These are phyloP conservation scores for Cladosporium sp. DNA, from an alignment of 2,329 filamentous ascomycete genomes.

Conservation along the genomic window DNA sequence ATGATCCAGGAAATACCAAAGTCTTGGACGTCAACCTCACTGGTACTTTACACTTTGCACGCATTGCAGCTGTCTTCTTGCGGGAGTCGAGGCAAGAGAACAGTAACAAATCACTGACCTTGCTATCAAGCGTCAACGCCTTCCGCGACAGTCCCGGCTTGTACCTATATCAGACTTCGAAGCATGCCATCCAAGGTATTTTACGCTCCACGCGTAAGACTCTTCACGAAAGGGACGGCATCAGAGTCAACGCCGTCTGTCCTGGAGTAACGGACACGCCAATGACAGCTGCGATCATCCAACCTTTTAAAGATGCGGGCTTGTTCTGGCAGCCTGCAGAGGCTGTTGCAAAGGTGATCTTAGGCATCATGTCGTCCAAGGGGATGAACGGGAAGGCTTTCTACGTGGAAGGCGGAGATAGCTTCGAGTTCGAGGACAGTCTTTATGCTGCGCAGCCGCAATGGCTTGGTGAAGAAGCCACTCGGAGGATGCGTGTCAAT, in stretches of 20 bases:
- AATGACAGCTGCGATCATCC: constrained; percentile 20
- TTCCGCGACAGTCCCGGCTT: constrained; percentile 52
- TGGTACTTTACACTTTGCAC: constrained; percentile 49
- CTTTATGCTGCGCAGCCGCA: constrained; percentile 43
- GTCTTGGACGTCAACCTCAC: constrained; percentile 51
- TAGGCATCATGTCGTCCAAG: constrained; percentile 34
- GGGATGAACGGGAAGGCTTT: constrained; percentile 44
- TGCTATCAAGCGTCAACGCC: constrained; percentile 50
- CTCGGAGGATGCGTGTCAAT: constrained; percentile 28
- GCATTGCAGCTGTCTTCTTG: constrained; percentile 53
- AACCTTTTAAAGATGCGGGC: constrained; percentile 23
- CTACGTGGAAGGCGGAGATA: constrained; percentile 47
- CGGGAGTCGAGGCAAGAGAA: constrained; percentile 36
- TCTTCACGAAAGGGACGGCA: constrained; percentile 27
- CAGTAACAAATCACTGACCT: constrained; percentile 44
- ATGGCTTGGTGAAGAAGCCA: constrained; percentile 44
- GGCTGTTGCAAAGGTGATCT: constrained; percentile 27
- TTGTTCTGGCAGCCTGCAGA: constrained; percentile 27
- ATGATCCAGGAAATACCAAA: constrained; percentile 36
- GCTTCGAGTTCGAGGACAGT: constrained; percentile 48
- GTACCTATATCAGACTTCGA: constrained; percentile 43
- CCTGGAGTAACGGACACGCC: constrained; percentile 47
- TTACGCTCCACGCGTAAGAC: constrained; percentile 29
- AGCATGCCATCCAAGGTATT: constrained; percentile 31
- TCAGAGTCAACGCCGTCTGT: constrained; percentile 46